Percentiles rank a stretch among this genome's conserved stretches.
Conservation (phyloP, 1,139 yeast species). For the Blastobotrys raffinosifermentans region DNA sequence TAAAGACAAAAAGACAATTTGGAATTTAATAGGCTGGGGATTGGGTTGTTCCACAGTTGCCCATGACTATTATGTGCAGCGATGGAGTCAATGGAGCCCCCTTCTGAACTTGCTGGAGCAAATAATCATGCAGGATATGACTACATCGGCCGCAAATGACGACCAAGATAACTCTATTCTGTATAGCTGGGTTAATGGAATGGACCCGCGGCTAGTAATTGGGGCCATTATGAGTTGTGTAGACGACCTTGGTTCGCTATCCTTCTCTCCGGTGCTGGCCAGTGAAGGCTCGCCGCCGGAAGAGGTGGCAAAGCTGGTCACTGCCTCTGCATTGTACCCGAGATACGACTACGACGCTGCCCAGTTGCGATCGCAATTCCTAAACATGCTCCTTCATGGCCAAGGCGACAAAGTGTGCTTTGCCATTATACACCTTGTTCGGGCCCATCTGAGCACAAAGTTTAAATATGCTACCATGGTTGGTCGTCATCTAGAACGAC, state of each 20-base stretch:
- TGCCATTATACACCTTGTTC: not conserved
- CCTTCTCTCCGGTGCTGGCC: not conserved
- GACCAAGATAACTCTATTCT: not conserved
- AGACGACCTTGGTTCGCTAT: not conserved
- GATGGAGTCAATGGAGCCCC: slow-evolving; percentile 17
- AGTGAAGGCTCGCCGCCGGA: not conserved
- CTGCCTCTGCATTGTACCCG: not conserved
- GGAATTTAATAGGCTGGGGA: slow-evolving; percentile 20
- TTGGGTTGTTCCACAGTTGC: slow-evolving; percentile 16
- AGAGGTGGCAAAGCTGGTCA: too few species aligned
- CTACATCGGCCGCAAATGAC: not conserved
- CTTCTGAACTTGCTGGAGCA: slow-evolving; percentile 13
- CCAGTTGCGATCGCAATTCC: slow-evolving; percentile 9
- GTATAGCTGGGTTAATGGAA: not conserved
- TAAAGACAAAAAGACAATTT: slow-evolving; percentile 8
- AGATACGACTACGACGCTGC: slow-evolving; percentile 9
- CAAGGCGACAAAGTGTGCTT: not conserved
- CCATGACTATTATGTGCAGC: slow-evolving; percentile 9
- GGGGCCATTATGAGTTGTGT: not conserved
- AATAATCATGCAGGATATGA: not conserved
- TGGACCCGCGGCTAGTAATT: not conserved
- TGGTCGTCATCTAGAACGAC: not conserved
- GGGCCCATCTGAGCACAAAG: not conserved
- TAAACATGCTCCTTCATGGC: slow-evolving; percentile 6
- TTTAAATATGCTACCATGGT: not conserved